A percentile compares a stretch with the other conserved stretches of the same genome.
phyloP scores from a whole-genome alignment of 768 basidiomycete species.

The Suillus tomentosus region DNA sequence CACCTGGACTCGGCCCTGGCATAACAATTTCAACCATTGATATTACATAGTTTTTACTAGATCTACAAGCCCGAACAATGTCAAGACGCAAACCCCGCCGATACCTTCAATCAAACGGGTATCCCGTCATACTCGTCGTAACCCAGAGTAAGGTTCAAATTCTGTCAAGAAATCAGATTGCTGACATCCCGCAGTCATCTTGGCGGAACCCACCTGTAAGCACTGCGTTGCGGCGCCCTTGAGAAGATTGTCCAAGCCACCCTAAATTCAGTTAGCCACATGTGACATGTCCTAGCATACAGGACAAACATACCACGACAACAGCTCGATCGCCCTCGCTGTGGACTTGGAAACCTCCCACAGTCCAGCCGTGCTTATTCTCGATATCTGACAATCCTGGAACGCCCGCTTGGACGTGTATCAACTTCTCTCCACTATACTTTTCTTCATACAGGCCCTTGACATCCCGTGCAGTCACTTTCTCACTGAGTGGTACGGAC shows the following conservation, averaged over 20 bases:
- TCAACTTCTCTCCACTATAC: slow-evolving; percentile 75
- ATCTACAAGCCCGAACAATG: not conserved
- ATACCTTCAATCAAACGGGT: slow-evolving; percentile 37
- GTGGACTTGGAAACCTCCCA: slow-evolving; percentile 94
- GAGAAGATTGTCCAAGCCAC: slow-evolving; percentile 92
- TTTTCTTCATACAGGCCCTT: slow-evolving; percentile 70
- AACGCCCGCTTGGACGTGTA: slow-evolving; percentile 67
- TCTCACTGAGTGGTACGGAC: slow-evolving; percentile 74
- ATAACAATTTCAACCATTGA: not conserved
- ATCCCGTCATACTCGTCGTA: slow-evolving; percentile 86
- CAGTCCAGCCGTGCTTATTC: slow-evolving; percentile 84
- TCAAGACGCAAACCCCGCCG: not conserved
- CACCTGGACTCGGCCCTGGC: not conserved
- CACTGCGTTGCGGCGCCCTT: slow-evolving; percentile 99
- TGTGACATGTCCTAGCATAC: slow-evolving; percentile 9
- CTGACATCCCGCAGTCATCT: not conserved
- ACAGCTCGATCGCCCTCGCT: slow-evolving; percentile 88
- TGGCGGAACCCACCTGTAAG: slow-evolving; percentile 69
- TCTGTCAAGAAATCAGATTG: slow-evolving; percentile 47
- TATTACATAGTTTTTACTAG: not conserved
- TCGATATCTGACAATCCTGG: slow-evolving; percentile 76
- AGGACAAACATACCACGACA: slow-evolving; percentile 67
- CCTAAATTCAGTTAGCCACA: slow-evolving; percentile 45
- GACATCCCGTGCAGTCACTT: slow-evolving; percentile 73
- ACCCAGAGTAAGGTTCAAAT: slow-evolving; percentile 87